Base-by-base conservation (phyloP, 2,329 filamentous ascomycete genomes). In the Coniella lustricola region DNA sequence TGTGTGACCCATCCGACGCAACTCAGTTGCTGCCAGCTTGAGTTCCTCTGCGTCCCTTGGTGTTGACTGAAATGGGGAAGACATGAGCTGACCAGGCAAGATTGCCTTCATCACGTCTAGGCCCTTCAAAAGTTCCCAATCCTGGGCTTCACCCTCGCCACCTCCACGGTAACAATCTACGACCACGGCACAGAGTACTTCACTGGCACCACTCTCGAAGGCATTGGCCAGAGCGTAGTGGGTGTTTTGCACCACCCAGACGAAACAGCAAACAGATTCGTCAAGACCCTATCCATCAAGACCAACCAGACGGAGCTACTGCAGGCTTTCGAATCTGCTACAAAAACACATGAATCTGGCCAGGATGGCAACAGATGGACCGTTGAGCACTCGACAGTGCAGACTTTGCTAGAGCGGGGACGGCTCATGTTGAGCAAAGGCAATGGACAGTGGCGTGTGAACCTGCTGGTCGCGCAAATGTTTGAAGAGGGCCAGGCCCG, bases 161-260 rank as follows among this genome's bases (percentile, higher is more conserved):
- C 55, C 10, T 54, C 32, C 7, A 51, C 54, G 33, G 64, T 68
- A 0, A 65, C 56, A 0, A 56, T 82, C 0, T 71, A 67, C 48
- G 73, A 81, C 50, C 72, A 71, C 1, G 79, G 80, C 1, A 65
- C 79, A 29, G 51, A 54, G 2, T 52, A 61, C 7, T 74, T 81
- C 59, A 74, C 68, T 42, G 48, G 67, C 9, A 77, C 77, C 0
- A 75, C 68, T 0, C 64, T 82, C 1, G 54, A 58, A 0, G 67
- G 67, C 2, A 58, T 81, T 14, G 77, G 61, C 0, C 63, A 71
- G 18, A 73, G 69, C 1, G 66, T 82, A 0, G 69, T 71, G 0
- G 72, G 70, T 0, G 63, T 79, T 2, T 59, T 81, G 49, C 56
- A 58, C 7, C 66, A 79, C 44, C 71, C 67, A 0, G 68, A 73